Base-by-base conservation (phyloP, 345 rosid species). In the Bruguiera gymnorhiza region DNA sequence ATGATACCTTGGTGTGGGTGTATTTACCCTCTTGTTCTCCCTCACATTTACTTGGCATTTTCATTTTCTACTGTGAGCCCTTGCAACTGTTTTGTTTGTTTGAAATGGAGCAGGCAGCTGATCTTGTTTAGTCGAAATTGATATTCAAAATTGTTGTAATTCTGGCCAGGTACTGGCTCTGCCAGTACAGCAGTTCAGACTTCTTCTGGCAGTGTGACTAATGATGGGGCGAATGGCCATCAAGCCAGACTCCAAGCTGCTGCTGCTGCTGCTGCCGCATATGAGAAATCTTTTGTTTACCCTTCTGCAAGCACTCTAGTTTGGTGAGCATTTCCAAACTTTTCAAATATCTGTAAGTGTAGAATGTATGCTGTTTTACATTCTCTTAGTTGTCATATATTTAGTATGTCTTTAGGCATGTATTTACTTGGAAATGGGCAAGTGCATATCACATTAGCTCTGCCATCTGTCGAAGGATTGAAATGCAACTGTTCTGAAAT, bases 231-330 rank as follows among this genome's bases (percentile, higher is more conserved):
- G 75, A 85, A 84, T 71, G 71, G 69, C 71, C 96, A 88, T 78
- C 86, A 89, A 76, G 89, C 84, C 69, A 88, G 97, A 80, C 76
- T 89, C 39, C 96, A 74, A 86, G 98, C 96, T 73, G 96, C 96
- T 51, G 88, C 87, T 0, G 80, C 90, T 15, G 97, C 98, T 10
- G 96, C 97, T 15, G 74, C 98, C 34, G 60, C 88, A 74, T 91
- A 91, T 73, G 96, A 85, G 70, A 94, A 81, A 76, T 91, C 96
- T 32, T 72, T 81, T 71, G 90, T 88, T 64, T 91, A 94, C 82
- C 97, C 98, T 73, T 85, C 90, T 53, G 81, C 90, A 73, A 89
- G 76, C 79, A 74, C 86, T 23, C 57, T 75, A 67, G 87, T 60
- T n/a, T 86, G 97, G 97, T 89, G 82, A 62, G 88, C 73, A 9